phyloP scores from a whole-genome alignment of 805 yeast genomes.

The Wickerhamomyces canadensis region DNA sequence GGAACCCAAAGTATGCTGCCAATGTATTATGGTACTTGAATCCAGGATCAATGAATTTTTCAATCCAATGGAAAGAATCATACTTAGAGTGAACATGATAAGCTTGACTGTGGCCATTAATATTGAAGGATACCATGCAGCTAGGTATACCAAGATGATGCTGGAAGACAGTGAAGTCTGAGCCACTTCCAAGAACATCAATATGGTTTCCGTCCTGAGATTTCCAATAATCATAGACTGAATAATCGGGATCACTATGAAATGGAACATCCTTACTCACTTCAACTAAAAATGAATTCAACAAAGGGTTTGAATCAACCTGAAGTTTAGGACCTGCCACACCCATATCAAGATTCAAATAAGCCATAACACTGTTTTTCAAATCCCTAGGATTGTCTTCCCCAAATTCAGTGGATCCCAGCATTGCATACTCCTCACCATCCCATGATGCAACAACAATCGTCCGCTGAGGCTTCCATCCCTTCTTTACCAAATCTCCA shows the following conservation, averaged over 20 bases:
- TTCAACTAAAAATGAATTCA: constrained; percentile 38
- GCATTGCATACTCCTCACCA: constrained; percentile 66
- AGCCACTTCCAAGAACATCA: constrained; percentile 40
- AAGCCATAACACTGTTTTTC: constrained; percentile 48
- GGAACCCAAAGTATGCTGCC: constrained; percentile 55
- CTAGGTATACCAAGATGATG: constrained; percentile 65
- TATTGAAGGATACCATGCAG: constrained; percentile 40
- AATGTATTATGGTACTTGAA: constrained; percentile 48
- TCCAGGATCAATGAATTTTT: constrained; percentile 44
- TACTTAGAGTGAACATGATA: constrained; percentile 53
- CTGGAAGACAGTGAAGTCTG: constrained; percentile 57
- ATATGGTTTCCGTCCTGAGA: constrained; percentile 32
- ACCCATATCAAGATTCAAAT: constrained; percentile 43
- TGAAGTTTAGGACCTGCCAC: constrained; percentile 45
- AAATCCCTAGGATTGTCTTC: constrained; percentile 48
- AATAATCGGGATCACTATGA: constrained; percentile 29
- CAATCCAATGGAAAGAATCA: constrained; percentile 55
- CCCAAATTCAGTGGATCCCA: constrained; percentile 78
- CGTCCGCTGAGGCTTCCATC: constrained; percentile 72
- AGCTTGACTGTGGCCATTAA: constrained; percentile 28
- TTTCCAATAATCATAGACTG: constrained; percentile 45
- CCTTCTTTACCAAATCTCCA: constrained; percentile 36
- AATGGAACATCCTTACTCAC: constrained; percentile 43
- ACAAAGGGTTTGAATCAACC: constrained; percentile 51
- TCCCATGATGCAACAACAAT: constrained; percentile 76